These are phyloP conservation scores for Aspergillus sp. DNA, from an alignment of 2,329 filamentous ascomycete genomes.

Conservation along the genomic window DNA sequence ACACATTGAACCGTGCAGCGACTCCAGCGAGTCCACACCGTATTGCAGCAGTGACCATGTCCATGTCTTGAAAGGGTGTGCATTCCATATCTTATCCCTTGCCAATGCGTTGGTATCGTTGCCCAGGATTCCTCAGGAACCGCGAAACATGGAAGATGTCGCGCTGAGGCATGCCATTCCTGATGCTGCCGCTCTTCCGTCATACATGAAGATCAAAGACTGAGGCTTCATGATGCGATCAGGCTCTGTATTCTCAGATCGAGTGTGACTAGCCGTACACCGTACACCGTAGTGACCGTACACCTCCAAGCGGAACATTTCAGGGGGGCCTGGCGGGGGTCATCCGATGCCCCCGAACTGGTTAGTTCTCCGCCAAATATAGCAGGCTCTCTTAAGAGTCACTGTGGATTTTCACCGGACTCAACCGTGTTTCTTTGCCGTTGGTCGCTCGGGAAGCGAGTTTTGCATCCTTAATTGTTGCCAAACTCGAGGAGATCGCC, in stretches of 20 bases:
- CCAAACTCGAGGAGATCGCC: constrained; percentile 11
- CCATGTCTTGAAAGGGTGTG: background rate
- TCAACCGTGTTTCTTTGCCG: constrained; percentile 18
- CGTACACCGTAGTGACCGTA: too few relatives aligned
- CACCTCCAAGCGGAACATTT: constrained; percentile 3
- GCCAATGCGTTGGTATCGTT: too few relatives aligned
- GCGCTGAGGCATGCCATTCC: background rate
- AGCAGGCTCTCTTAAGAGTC: constrained; percentile 10
- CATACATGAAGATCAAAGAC: too few relatives aligned
- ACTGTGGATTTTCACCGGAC: background rate
- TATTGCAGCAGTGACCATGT: background rate
- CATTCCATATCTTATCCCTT: background rate
- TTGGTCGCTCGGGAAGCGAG: constrained; percentile 18
- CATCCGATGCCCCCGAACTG: constrained; percentile 7
- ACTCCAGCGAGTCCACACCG: too few relatives aligned
- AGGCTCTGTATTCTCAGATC: background rate
- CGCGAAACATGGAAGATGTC: background rate
- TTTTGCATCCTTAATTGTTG: constrained; percentile 18
- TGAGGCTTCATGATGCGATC: background rate
- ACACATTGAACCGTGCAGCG: too few relatives aligned
- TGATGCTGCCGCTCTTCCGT: too few relatives aligned
- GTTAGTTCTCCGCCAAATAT: constrained; percentile 21
- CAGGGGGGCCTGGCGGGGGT: constrained; percentile 21
- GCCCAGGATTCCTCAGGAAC: background rate
- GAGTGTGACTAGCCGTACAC: too few relatives aligned